A percentile compares a stretch with the other conserved stretches of the same genome.
These are phyloP conservation scores for Ocimum tenuiflorum DNA, from an alignment of 257 asterid species.

Conservation along the genomic window DNA sequence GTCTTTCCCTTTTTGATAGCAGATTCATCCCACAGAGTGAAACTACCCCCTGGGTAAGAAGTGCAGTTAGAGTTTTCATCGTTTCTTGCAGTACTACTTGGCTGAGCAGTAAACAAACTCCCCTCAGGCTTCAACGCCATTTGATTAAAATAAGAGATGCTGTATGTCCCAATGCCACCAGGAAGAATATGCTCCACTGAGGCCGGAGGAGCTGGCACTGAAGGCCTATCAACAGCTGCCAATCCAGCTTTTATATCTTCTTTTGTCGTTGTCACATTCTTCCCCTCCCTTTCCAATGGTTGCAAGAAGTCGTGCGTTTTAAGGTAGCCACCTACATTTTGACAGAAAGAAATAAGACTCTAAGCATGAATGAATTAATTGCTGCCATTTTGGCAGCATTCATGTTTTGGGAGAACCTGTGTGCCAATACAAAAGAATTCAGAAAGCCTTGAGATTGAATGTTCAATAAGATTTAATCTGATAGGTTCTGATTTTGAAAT, in stretches of 20 bases:
- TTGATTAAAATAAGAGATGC: slow-evolving; percentile 64
- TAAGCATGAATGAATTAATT: background rate
- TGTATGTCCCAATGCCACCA: slow-evolving; percentile 77
- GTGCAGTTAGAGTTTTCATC: slow-evolving; percentile 64
- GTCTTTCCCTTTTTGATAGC: slow-evolving; percentile 79
- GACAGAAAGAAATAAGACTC: background rate
- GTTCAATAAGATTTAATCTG: background rate
- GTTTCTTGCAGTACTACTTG: slow-evolving; percentile 47
- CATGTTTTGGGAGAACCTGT: background rate
- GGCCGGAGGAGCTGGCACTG: slow-evolving; percentile 33
- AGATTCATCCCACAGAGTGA: slow-evolving; percentile 86
- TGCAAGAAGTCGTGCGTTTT: slow-evolving; percentile 88
- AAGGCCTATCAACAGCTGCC: slow-evolving; percentile 35
- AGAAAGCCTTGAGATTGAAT: background rate
- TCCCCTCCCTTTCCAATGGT: slow-evolving; percentile 63
- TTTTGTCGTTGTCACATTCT: slow-evolving; percentile 3
- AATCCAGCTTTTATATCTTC: slow-evolving; percentile 40
- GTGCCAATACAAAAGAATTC: background rate
- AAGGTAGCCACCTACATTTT: slow-evolving; percentile 47
- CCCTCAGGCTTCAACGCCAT: slow-evolving; percentile 47
- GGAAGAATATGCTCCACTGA: slow-evolving; percentile 65
- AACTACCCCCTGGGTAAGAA: slow-evolving; percentile 70
- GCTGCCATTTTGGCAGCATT: background rate
- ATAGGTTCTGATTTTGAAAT: background rate
- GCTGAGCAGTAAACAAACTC: slow-evolving; percentile 38